Percentiles rank a stretch among this genome's conserved stretches.
Evolutionary conservation across 345 rosid species (phyloP).

Genomic region (Mallotus nudiflorus): DNA sequence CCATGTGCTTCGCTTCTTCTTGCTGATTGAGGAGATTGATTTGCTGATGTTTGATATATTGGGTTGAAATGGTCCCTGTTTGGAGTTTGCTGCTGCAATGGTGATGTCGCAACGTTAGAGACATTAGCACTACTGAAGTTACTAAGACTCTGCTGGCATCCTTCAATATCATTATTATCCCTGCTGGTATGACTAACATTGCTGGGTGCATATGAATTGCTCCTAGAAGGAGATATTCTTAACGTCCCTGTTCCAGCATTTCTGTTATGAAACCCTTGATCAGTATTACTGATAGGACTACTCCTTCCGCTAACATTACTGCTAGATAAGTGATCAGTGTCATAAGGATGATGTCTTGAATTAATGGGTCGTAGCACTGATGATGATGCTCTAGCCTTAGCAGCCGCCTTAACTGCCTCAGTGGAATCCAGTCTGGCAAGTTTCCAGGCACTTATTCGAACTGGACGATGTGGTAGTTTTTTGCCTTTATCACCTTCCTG

Average conservation of each 20-base stretch:
- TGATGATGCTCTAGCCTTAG: constrained; percentile 89
- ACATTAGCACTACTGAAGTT: constrained; percentile 59
- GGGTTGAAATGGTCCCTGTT: constrained; percentile 78
- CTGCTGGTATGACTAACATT: constrained; percentile 55
- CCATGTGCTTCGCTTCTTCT: constrained; percentile 38
- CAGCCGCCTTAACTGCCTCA: constrained; percentile 81
- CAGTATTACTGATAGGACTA: constrained; percentile 65
- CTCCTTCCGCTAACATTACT: constrained; percentile 75
- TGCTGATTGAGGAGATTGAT: constrained; percentile 72
- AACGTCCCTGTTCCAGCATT: constrained; percentile 39
- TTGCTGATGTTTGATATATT: constrained; percentile 55
- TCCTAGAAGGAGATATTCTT: constrained; percentile 32
- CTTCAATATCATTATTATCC: constrained; percentile 57
- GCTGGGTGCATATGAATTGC: constrained; percentile 52
- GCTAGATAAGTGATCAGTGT: constrained; percentile 51
- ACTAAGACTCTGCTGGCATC: constrained; percentile 54
- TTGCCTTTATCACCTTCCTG: constrained; percentile 51
- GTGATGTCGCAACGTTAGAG: constrained; percentile 45
- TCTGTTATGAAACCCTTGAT: constrained; percentile 44
- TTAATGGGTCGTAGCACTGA: constrained; percentile 76
- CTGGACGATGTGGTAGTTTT: constrained; percentile 65
- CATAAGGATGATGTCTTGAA: constrained; percentile 54
- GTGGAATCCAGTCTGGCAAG: constrained; percentile 79
- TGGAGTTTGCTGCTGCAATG: constrained; percentile 41
- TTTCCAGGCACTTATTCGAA: constrained; percentile 91